Conservation (phyloP, 2,329 filamentous ascomycete genomes). For the Fusarium beomiforme region DNA sequence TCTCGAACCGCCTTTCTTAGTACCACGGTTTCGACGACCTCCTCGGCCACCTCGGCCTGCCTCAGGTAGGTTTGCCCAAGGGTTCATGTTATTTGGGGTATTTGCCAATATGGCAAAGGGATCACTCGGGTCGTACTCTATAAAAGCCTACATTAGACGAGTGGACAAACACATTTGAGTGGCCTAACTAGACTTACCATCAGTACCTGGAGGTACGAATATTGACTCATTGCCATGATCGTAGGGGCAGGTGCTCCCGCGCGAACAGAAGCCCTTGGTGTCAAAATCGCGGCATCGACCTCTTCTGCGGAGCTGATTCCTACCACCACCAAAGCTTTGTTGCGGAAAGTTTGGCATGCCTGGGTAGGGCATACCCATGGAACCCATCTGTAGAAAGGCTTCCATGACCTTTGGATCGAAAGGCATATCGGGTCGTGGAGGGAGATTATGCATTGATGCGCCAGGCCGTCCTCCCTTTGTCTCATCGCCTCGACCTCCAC, state of each 20-base stretch:
- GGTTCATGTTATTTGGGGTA: conserved; percentile 25
- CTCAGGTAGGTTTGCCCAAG: conserved; percentile 37
- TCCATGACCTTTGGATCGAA: conserved; percentile 71
- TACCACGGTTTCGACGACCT: conserved; percentile 48
- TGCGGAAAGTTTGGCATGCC: conserved; percentile 54
- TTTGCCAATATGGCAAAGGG: conserved; percentile 40
- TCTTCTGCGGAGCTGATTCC: conserved; percentile 49
- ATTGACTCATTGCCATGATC: conserved; percentile 70
- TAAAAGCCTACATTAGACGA: conserved; percentile 16
- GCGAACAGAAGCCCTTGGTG: conserved; percentile 75
- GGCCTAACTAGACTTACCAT: conserved; percentile 38
- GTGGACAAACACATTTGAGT: neutral
- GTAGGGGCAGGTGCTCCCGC: conserved; percentile 73
- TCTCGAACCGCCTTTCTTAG: conserved; percentile 51
- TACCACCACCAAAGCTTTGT: conserved; percentile 37
- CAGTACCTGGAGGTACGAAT: conserved; percentile 47
- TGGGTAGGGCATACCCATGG: conserved; percentile 58
- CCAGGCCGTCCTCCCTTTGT: conserved; percentile 29
- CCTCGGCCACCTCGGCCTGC: conserved; percentile 47
- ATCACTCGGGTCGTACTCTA: conserved; percentile 50
- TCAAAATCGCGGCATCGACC: conserved; percentile 76
- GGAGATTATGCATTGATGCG: conserved; percentile 28
- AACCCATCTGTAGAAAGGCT: conserved; percentile 69
- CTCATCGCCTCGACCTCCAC: conserved; percentile 42
- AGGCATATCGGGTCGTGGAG: conserved; percentile 46